Percentiles rank a stretch among this genome's conserved stretches.
Evolutionary conservation across 2,329 filamentous ascomycete species (phyloP).

Genomic region (Myriangium duriaei): DNA sequence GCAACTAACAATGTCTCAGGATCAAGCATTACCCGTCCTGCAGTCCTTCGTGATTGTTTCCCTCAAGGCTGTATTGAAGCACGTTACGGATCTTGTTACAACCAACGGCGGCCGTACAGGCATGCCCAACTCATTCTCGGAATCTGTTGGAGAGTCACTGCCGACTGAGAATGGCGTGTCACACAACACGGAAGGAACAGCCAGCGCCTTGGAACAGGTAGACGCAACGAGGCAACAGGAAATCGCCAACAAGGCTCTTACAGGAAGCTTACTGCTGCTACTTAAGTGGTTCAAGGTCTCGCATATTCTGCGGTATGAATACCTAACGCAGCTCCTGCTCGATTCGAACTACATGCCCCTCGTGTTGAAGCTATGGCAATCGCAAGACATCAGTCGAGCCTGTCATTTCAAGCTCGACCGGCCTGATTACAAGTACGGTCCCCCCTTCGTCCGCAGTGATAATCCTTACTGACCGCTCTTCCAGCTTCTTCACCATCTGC

Average conservation of each 20-base stretch:
- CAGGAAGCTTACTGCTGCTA: slow-evolving; percentile 74
- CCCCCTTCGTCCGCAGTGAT: not conserved
- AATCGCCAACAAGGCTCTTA: slow-evolving; percentile 81
- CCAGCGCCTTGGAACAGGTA: slow-evolving; percentile 51
- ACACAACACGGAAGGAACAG: slow-evolving; percentile 17
- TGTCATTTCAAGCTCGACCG: slow-evolving; percentile 78
- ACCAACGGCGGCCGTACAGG: slow-evolving; percentile 5
- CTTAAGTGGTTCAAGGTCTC: slow-evolving; percentile 95
- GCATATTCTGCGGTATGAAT: slow-evolving; percentile 91
- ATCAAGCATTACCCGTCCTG: slow-evolving; percentile 65
- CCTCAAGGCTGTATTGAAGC: slow-evolving; percentile 73
- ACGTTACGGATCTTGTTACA: slow-evolving; percentile 72
- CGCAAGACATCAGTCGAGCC: slow-evolving; percentile 84
- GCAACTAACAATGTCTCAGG: slow-evolving; percentile 37
- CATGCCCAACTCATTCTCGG: slow-evolving; percentile 8
- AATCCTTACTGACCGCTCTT: slow-evolving; percentile 33
- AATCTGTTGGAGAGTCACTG: slow-evolving; percentile 11
- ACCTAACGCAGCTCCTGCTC: slow-evolving; percentile 80
- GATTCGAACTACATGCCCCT: slow-evolving; percentile 93
- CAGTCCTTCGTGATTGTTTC: slow-evolving; percentile 90
- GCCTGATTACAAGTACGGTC: slow-evolving; percentile 59
- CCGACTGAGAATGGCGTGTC: slow-evolving; percentile 26
- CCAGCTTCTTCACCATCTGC: slow-evolving; percentile 78
- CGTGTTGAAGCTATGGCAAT: slow-evolving; percentile 82
- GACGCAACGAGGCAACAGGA: slow-evolving; percentile 73